phyloP scores from a whole-genome alignment of 495 filamentous ascomycete species.

The Penicillium arizonense region DNA sequence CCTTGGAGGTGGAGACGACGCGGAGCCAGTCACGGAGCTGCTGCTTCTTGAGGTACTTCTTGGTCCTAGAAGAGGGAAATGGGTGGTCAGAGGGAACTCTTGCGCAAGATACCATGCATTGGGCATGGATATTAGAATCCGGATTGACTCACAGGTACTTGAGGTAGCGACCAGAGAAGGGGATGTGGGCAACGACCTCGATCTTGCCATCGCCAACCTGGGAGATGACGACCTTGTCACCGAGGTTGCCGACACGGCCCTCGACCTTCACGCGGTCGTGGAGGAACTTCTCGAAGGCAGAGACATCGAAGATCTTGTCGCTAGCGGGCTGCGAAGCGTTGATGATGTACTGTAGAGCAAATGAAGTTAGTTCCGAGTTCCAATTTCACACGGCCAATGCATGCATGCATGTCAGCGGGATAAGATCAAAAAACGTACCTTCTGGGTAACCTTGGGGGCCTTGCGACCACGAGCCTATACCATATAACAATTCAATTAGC shows the following conservation, averaged over 20 bases:
- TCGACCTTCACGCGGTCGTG: conserved; percentile 99
- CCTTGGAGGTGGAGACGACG: conserved; percentile 93
- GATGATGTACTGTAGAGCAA: conserved; percentile 79
- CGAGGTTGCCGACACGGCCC: conserved; percentile 95
- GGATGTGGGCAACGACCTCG: conserved; percentile 94
- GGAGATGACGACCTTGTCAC: conserved; percentile 86
- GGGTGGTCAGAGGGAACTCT: conserved; percentile 9
- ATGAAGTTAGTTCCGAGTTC: conserved; percentile 9
- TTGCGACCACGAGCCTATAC: conserved; percentile 55
- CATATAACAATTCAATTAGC: conserved; percentile 58
- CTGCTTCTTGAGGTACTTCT: conserved; percentile 99
- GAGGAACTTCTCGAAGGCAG: conserved; percentile 98
- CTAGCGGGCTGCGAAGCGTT: conserved; percentile 94
- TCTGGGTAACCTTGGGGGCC: conserved; percentile 68
- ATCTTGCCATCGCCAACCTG: conserved; percentile 93
- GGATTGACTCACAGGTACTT: conserved; percentile 87
- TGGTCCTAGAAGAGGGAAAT: conserved; percentile 63
- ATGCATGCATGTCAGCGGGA: too few species aligned
- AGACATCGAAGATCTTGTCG: conserved; percentile 99
- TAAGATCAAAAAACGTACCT: conserved; percentile 42
- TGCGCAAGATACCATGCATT: not conserved
- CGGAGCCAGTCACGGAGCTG: conserved; percentile 99
- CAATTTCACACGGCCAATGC: not conserved
- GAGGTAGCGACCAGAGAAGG: conserved; percentile 97
- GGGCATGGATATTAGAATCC: not conserved